phyloP scores from a whole-genome alignment of 2,329 filamentous ascomycete genomes.

The Sordariomycetes sp. region DNA sequence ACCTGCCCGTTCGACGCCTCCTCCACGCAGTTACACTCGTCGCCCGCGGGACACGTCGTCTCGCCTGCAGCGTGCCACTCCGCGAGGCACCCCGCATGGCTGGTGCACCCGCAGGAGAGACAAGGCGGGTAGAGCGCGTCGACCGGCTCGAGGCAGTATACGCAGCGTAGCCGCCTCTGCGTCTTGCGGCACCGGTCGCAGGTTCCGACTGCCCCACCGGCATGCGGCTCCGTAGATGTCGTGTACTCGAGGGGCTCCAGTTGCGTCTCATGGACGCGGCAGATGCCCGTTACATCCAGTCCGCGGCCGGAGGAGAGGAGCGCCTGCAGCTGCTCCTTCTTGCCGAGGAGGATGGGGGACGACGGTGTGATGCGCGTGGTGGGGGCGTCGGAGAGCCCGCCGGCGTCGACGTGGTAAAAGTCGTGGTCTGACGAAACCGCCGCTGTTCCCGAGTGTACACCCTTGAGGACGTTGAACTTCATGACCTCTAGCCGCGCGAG shows the following conservation, averaged over 20 bases:
- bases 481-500: constrained; percentile 51
- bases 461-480: constrained; percentile 53
- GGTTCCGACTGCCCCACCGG: constrained; percentile 33
- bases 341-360: constrained; percentile 42
- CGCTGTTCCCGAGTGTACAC: constrained; percentile 18
- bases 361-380: constrained; percentile 5
- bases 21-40: constrained; percentile 48
- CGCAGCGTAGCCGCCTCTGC: constrained; percentile 46
- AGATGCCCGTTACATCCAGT: constrained; percentile 50
- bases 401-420: constrained; percentile 20
- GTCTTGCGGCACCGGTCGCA: constrained; percentile 37
- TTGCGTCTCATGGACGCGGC: constrained; percentile 47
- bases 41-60: constrained; percentile 45
- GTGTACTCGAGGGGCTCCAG: constrained; percentile 43
- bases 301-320: constrained; percentile 39
- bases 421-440: constrained; percentile 4
- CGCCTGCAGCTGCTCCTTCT: constrained; percentile 36
- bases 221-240: constrained; percentile 18
- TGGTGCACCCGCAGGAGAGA: constrained; percentile 48
- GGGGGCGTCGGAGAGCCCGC: constrained; percentile 3
- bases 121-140: constrained; percentile 47
- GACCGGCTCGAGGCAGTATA: constrained; percentile 49
- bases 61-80: constrained; percentile 46
- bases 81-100: constrained; percentile 43
- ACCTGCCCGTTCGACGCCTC: constrained; percentile 43